phyloP scores from a whole-genome alignment of 495 filamentous ascomycete species.

The Thermothielavioides terrestris region DNA sequence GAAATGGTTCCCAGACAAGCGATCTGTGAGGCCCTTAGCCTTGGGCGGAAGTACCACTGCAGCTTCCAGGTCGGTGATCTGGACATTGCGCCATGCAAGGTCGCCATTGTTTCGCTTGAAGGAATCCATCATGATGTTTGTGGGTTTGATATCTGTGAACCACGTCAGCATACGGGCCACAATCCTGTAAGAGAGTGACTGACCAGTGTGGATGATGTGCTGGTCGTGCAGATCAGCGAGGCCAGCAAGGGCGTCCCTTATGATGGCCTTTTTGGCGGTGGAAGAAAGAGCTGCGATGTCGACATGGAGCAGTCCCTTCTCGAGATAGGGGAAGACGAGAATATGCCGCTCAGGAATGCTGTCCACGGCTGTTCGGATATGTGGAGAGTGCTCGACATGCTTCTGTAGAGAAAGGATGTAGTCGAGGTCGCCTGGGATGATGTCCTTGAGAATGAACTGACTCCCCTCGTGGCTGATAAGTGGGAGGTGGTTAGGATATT shows the following conservation, averaged over 20 bases:
- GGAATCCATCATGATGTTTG: slow-evolving; percentile 7
- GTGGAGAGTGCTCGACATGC: slow-evolving; percentile 5
- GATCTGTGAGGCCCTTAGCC: slow-evolving; percentile 5
- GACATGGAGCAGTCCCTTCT: slow-evolving; percentile 3
- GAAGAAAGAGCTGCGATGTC: slow-evolving; percentile 1
- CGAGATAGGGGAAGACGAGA: slow-evolving; percentile 3
- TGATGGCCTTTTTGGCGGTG: slow-evolving; percentile 1
- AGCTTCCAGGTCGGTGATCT: slow-evolving; percentile 5
- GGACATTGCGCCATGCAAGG: slow-evolving; percentile 1
- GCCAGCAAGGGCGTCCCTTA: slow-evolving; percentile 1
- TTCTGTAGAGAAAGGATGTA: neutral
- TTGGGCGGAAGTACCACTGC: slow-evolving; percentile 1
- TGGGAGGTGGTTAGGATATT: neutral
- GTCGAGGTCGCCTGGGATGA: slow-evolving; percentile 1
- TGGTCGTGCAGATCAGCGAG: slow-evolving; percentile 4
- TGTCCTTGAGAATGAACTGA: slow-evolving; percentile 6
- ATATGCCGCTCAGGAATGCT: slow-evolving; percentile 5
- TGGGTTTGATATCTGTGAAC: slow-evolving; percentile 3
- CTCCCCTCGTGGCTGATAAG: slow-evolving; percentile 2
- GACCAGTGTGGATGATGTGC: slow-evolving; percentile 3
- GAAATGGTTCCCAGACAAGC: slow-evolving; percentile 2
- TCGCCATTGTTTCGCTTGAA: neutral
- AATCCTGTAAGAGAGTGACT: neutral
- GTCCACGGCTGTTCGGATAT: slow-evolving; percentile 4
- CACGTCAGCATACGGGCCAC: neutral